These are phyloP conservation scores for Xylaria sp. DNA, from an alignment of 2,329 filamentous ascomycete genomes.

Conservation along the genomic window DNA sequence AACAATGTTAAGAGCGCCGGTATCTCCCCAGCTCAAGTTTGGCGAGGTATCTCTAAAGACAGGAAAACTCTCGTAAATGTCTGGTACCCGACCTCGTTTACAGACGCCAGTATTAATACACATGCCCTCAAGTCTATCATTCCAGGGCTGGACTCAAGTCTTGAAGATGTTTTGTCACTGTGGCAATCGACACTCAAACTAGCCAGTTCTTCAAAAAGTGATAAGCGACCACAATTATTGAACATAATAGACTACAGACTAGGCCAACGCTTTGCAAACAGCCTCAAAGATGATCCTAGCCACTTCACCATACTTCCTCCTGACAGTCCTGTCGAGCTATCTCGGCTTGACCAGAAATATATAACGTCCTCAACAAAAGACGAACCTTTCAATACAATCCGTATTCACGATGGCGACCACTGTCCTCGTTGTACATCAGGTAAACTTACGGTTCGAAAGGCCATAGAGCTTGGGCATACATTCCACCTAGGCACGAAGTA, in stretches of 20 bases:
- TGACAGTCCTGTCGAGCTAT: conserved; percentile 27
- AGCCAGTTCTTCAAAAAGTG: conserved; percentile 36
- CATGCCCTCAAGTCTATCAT: conserved; percentile 73
- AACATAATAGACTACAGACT: conserved; percentile 52
- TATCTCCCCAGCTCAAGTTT: conserved; percentile 52
- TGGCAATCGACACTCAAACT: conserved; percentile 59
- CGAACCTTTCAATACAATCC: conserved; percentile 70
- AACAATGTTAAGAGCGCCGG: background rate
- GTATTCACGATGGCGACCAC: conserved; percentile 72
- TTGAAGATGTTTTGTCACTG: conserved; percentile 67
- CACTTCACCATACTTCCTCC: conserved; percentile 37
- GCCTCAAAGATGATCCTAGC: conserved; percentile 28
- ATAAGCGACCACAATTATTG: conserved; percentile 41
- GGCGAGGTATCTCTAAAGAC: conserved; percentile 76
- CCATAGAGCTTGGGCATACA: conserved; percentile 93
- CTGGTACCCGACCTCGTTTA: conserved; percentile 65
- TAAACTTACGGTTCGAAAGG: conserved; percentile 72
- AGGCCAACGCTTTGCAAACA: conserved; percentile 37
- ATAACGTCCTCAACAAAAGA: conserved; percentile 43
- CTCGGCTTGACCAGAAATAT: conserved; percentile 35
- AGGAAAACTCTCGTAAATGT: conserved; percentile 74
- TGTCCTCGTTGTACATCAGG: conserved; percentile 78
- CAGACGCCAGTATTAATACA: conserved; percentile 57
- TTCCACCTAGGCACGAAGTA: conserved; percentile 95
- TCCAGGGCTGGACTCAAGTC: conserved; percentile 75